These are phyloP conservation scores for Aspergillus cristatus DNA, from an alignment of 495 filamentous ascomycete species.

Conservation along the genomic window DNA sequence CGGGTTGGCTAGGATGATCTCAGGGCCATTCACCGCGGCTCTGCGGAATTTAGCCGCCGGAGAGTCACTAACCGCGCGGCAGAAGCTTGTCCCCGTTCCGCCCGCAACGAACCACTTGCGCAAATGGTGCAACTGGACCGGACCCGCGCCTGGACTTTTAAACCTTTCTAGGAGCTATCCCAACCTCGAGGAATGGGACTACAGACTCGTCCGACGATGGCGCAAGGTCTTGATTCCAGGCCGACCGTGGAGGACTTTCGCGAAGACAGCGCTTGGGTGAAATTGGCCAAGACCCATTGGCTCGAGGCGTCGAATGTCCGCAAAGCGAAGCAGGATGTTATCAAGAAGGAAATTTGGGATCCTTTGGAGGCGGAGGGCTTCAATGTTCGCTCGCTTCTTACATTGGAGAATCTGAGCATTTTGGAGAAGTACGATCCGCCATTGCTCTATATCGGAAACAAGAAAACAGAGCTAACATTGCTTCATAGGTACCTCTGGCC, in stretches of 20 bases:
- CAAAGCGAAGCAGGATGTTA: slow-evolving; percentile 74
- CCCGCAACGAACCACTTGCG: slow-evolving; percentile 18
- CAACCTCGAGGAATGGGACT: slow-evolving; percentile 25
- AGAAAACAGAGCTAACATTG: slow-evolving; percentile 14
- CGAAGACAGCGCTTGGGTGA: slow-evolving; percentile 71
- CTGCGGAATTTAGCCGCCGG: slow-evolving; percentile 18
- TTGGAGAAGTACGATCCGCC: slow-evolving; percentile 73
- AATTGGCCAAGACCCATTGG: slow-evolving; percentile 80
- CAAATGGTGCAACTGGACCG: slow-evolving; percentile 23
- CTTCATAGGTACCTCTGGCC: slow-evolving; percentile 79
- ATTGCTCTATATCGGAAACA: too few relatives aligned
- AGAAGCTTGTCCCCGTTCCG: slow-evolving; percentile 15
- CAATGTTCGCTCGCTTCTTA: slow-evolving; percentile 63
- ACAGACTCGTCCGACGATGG: slow-evolving; percentile 33
- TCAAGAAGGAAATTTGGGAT: slow-evolving; percentile 90
- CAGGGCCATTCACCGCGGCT: slow-evolving; percentile 15
- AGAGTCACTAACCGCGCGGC: slow-evolving; percentile 15
- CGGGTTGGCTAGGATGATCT: slow-evolving; percentile 1
- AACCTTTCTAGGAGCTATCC: slow-evolving; percentile 13
- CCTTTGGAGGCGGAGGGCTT: slow-evolving; percentile 73
- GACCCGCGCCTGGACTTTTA: slow-evolving; percentile 11
- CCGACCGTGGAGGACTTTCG: slow-evolving; percentile 60
- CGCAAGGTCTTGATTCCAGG: slow-evolving; percentile 40
- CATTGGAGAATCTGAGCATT: slow-evolving; percentile 83
- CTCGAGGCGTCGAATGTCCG: slow-evolving; percentile 53